Evolutionary conservation across 208 protist species (phyloP).

Genomic region (Trichomonas gallinae): DNA sequence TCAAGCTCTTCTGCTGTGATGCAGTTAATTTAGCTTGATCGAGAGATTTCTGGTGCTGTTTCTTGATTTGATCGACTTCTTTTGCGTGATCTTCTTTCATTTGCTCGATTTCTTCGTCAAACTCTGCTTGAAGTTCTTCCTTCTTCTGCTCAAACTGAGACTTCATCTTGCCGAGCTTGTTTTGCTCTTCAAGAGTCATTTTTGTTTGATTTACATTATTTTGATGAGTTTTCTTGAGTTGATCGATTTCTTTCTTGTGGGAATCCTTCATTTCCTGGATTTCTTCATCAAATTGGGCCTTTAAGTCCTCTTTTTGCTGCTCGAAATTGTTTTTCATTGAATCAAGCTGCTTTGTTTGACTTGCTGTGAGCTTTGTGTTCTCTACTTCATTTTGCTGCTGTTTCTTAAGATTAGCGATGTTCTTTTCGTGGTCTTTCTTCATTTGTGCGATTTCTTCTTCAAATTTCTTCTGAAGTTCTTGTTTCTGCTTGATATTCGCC

Average conservation of each 20-base stretch:
- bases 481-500: neutral
- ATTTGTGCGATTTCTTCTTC: neutral
- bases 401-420: neutral
- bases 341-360: neutral
- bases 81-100: neutral
- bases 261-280: neutral
- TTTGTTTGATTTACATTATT: neutral
- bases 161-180: neutral
- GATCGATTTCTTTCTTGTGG: neutral
- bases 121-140: neutral
- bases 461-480: neutral
- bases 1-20: neutral
- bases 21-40: neutral
- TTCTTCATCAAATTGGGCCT: neutral
- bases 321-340: neutral
- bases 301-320: neutral
- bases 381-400: neutral
- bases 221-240: neutral
- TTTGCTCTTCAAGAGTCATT: neutral
- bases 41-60: neutral
- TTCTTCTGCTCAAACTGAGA: neutral
- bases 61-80: neutral
- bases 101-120: neutral
- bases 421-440: neutral
- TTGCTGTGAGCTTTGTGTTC: neutral